These are phyloP conservation scores for Cercospora sojina DNA, from an alignment of 2,329 filamentous ascomycete genomes.

Conservation along the genomic window DNA sequence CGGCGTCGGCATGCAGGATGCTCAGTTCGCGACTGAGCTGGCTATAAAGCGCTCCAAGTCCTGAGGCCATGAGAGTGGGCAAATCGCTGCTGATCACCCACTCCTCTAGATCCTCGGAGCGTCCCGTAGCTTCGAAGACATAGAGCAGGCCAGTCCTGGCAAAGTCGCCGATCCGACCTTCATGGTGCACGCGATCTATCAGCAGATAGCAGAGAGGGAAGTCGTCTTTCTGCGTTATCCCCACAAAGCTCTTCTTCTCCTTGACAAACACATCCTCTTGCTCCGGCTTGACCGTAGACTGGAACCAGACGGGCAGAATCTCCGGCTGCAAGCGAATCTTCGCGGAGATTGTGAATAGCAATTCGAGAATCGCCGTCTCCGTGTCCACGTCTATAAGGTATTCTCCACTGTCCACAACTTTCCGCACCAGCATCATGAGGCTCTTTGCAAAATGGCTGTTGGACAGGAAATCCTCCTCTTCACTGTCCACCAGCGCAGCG, in stretches of 20 bases:
- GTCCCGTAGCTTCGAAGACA: conserved; percentile 89
- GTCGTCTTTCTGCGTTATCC: conserved; percentile 80
- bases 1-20: conserved; percentile 70
- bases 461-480: conserved; percentile 92
- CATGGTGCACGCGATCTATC: conserved; percentile 94
- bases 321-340: conserved; percentile 89
- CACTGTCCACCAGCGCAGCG: conserved; percentile 88
- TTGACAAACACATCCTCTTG: conserved; percentile 43
- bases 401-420: conserved; percentile 71
- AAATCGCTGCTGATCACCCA: conserved; percentile 98
- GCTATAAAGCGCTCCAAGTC: conserved; percentile 75
- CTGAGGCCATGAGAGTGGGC: conserved; percentile 95
- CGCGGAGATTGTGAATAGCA: conserved; percentile 93
- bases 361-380: conserved; percentile 84
- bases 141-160: conserved; percentile 91
- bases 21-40: conserved; percentile 74
- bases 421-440: conserved; percentile 79
- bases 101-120: conserved; percentile 77
- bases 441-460: conserved; percentile 81
- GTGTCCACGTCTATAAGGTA: conserved; percentile 75
- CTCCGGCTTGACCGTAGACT: conserved; percentile 45
- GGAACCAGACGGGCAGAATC: conserved; percentile 91
- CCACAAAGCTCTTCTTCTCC: conserved; percentile 70
- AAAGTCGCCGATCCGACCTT: conserved; percentile 93
- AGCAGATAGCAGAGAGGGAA: conserved; percentile 95